These are phyloP conservation scores for Agaricus subrufescens DNA, from an alignment of 768 basidiomycete genomes.

Conservation along the genomic window DNA sequence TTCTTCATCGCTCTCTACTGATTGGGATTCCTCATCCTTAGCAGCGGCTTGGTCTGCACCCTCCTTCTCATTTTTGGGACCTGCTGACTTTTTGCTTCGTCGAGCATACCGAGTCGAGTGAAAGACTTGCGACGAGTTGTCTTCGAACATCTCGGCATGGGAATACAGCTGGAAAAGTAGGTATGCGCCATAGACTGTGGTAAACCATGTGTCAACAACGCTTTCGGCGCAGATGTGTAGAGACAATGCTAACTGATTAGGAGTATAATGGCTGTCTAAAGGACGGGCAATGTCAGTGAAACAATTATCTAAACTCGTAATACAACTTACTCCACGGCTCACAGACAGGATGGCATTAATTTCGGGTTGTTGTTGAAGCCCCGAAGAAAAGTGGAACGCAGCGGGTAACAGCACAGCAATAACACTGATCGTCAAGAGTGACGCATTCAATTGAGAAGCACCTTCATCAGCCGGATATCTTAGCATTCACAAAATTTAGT, in stretches of 20 bases:
- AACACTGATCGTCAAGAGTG: conserved; percentile 73
- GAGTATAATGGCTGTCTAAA: conserved; percentile 69
- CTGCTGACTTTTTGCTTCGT: conserved; percentile 12
- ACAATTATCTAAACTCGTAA: background rate
- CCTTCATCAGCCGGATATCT: conserved; percentile 17
- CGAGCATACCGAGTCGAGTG: conserved; percentile 34
- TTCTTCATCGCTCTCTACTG: conserved; percentile 39
- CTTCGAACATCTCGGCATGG: conserved; percentile 64
- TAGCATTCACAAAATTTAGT: background rate
- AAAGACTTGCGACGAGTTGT: conserved; percentile 33
- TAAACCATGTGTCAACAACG: conserved; percentile 23
- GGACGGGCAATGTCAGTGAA: background rate
- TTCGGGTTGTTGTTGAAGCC: conserved; percentile 23
- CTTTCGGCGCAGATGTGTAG: background rate
- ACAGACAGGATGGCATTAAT: conserved; percentile 50
- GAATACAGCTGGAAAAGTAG: conserved; percentile 79
- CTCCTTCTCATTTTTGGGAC: background rate
- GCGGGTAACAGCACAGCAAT: conserved; percentile 76
- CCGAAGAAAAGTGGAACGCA: conserved; percentile 63
- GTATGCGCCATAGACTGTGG: conserved; percentile 67
- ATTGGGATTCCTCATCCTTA: background rate
- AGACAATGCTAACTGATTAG: conserved; percentile 53
- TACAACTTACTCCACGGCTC: conserved; percentile 63
- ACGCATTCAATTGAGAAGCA: conserved; percentile 69
- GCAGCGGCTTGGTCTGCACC: background rate